phyloP scores from a whole-genome alignment of 257 asterid species.

The Solanum appendiculatum region DNA sequence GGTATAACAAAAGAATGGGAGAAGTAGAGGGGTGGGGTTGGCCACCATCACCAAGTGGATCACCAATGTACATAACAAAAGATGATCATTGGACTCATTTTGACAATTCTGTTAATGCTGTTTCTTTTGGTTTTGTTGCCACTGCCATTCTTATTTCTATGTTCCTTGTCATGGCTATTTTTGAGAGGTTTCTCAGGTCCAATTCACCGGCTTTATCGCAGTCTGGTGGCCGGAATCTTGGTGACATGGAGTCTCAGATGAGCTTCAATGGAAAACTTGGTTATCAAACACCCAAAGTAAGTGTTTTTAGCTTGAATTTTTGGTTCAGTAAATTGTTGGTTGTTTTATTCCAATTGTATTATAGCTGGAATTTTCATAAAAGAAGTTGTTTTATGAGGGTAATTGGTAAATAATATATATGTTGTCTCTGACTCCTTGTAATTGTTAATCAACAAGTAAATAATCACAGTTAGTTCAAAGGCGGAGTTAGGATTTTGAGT shows the following conservation, averaged over 20 bases:
- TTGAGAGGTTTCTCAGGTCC: constrained; percentile 67
- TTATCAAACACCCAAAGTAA: constrained; percentile 64
- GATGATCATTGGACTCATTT: constrained; percentile 86
- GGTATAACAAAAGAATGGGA: constrained; percentile 28
- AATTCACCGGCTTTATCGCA: constrained; percentile 43
- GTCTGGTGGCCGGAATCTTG: constrained; percentile 18
- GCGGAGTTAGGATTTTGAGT: neutral
- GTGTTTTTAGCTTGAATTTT: constrained; percentile 6
- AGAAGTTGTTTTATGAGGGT: neutral
- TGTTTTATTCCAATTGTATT: too few relatives aligned
- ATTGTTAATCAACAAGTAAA: neutral
- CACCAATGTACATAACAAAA: constrained; percentile 45
- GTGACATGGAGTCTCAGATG: constrained; percentile 49
- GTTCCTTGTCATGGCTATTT: constrained; percentile 91
- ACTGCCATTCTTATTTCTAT: constrained; percentile 87
- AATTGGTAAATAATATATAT: neutral
- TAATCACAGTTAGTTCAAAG: neutral
- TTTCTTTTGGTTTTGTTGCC: constrained; percentile 90
- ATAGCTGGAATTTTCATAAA: neutral
- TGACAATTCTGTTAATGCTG: constrained; percentile 81
- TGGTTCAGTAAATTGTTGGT: neutral
- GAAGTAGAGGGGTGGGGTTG: constrained; percentile 54
- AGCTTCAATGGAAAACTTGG: constrained; percentile 40
- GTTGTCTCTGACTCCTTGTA: neutral
- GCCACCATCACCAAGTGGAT: constrained; percentile 45